Base-by-base conservation (phyloP, 2,329 filamentous ascomycete species). In the Diplodia intermedia region DNA sequence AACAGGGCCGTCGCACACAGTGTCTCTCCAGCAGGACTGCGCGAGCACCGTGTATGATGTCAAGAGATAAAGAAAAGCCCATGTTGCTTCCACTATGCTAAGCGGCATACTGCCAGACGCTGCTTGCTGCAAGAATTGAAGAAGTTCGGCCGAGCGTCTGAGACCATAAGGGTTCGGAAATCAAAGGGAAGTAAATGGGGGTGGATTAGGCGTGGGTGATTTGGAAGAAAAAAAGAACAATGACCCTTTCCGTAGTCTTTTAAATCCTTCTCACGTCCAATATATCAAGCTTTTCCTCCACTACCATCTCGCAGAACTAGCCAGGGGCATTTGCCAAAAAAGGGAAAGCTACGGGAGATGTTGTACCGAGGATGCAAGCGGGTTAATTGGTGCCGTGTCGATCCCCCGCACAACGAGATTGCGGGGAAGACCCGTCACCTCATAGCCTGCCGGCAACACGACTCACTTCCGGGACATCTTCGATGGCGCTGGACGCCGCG, bases 1-100 rank as follows among this genome's bases (percentile, higher is more conserved):
- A 11, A 74, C 73, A 3, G 86, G 83, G 3, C 83, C 83, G 23
- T 79, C 83, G 72, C 88, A 90, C 23, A 80, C 74, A 1, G 84
- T 85, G 66, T 87, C 75, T 69, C 84, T 79, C 87, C 87, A 89
- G 73, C 87, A 89, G 67, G 60, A 49, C 20, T 63, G 60, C 11
- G 43, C 60, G 5, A 63, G 50, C 38, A 55, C 53, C 2, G 62
- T 40, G 63, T 4, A 47, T 66, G 50, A 66, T 18, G 53, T 54
- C 49, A 43, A 23, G 9, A 66, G 26, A 26, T 12, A 55, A 56
- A 49, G 15, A 49, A 66, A 40, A 23, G 52, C 38, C 23, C 33
- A 66, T 52, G 47, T n/a, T 52, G 14, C 43, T 52, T 52, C 8
- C 2, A 52, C 50, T 63, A 15, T 50, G 11, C 43, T 63, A 38